Evolutionary conservation across 1,284 basidiomycete genomes (phyloP).

Genomic region (Exsudoporus floridanus): DNA sequence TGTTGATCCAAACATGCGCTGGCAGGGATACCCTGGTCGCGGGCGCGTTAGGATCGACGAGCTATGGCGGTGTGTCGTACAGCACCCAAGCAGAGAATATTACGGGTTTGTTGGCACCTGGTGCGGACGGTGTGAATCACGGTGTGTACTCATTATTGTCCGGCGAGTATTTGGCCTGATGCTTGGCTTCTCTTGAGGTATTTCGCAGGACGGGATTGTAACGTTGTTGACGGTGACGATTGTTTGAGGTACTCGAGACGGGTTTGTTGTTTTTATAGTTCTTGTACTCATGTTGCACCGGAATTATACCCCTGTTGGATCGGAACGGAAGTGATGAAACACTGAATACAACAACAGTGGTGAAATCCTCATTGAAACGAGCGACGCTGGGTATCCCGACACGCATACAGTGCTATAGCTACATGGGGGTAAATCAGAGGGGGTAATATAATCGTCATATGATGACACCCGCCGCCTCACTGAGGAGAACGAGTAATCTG

Average conservation of each 20-base stretch:
- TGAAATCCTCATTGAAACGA: constrained; percentile 7
- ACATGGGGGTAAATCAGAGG: constrained; percentile 14
- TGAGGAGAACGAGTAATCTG: constrained; percentile 31
- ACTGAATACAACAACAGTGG: background rate
- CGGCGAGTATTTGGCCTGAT: background rate
- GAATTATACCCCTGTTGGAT: background rate
- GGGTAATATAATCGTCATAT: constrained; percentile 19
- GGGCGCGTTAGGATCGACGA: constrained; percentile 44
- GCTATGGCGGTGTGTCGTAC: constrained; percentile 49
- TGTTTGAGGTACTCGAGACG: constrained; percentile 13
- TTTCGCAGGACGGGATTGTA: constrained; percentile 49
- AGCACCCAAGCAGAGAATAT: constrained; percentile 44
- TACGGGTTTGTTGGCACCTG: constrained; percentile 25
- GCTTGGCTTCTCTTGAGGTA: constrained; percentile 31
- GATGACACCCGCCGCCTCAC: constrained; percentile 34
- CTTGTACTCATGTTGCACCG: background rate
- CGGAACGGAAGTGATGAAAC: no score
- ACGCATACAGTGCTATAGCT: constrained; percentile 18
- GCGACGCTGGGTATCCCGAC: constrained; percentile 11
- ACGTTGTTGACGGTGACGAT: constrained; percentile 47
- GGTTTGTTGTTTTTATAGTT: background rate
- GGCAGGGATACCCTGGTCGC: constrained; percentile 46
- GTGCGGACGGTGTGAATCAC: constrained; percentile 23
- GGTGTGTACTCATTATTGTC: constrained; percentile 7
- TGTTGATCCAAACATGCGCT: background rate